These are phyloP conservation scores for carrot (Daucus carota) DNA, from an alignment of 129 eudicot species.

Conservation along the genomic window DH1_v3.0 NC_030382.2:55097501-55098000, in stretches of 20 bases:
- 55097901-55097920: slow-evolving; percentile 59
- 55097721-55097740: slow-evolving; percentile 43
- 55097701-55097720: slow-evolving; percentile 30
- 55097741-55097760: slow-evolving; percentile 52
- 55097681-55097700: slow-evolving; percentile 16
- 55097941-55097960: slow-evolving; percentile 73
- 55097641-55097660: slow-evolving; percentile 33
- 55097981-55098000: slow-evolving; percentile 79
- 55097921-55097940: slow-evolving; percentile 73
- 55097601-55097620: slow-evolving; percentile 23
- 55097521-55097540: slow-evolving; percentile 44
- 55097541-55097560: slow-evolving; percentile 25
- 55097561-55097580: slow-evolving; percentile 22
- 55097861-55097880: slow-evolving; percentile 6
- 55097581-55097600: slow-evolving; percentile 35
- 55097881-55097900: slow-evolving; percentile 8
- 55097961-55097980: slow-evolving; percentile 62
- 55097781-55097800: slow-evolving; percentile 68
- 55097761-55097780: slow-evolving; percentile 69
- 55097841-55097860: background rate
- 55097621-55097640: slow-evolving; percentile 32
- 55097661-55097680: slow-evolving; percentile 51
- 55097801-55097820: slow-evolving; percentile 55
- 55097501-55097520: slow-evolving; percentile 24
- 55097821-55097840: background rate